These are phyloP conservation scores for Solanum hybrid DNA, from an alignment of 305 asterid genomes.

Conservation along the genomic window DNA sequence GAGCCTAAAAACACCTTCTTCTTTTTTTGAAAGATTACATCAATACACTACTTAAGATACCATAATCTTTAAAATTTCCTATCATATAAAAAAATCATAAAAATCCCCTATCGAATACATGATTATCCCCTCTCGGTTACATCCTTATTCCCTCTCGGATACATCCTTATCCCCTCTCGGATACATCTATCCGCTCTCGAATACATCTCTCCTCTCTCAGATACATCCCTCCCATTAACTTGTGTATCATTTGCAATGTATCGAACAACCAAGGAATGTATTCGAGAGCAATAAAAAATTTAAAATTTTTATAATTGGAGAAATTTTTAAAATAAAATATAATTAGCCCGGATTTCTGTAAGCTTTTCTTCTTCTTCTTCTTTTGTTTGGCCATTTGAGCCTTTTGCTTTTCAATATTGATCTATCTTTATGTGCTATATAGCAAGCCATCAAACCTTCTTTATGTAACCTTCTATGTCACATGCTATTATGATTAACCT, in stretches of 20 bases:
- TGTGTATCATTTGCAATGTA: neutral
- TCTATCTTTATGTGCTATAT: neutral
- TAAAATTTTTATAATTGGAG: neutral
- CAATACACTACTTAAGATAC: neutral
- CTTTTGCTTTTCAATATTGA: neutral
- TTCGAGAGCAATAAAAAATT: neutral
- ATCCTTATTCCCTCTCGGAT: neutral
- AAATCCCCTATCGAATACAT: neutral
- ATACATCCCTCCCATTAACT: neutral
- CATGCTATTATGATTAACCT: neutral
- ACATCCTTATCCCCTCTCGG: neutral
- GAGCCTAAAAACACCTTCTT: neutral
- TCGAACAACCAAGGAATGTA: neutral
- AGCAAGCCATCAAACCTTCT: neutral
- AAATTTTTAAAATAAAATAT: too few relatives aligned
- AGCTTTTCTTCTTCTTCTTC: neutral
- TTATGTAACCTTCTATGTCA: neutral
- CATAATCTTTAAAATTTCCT: neutral
- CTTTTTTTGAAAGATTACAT: neutral
- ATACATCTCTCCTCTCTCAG: too few relatives aligned
- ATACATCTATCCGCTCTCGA: neutral
- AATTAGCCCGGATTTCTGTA: neutral
- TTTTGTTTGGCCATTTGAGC: neutral
- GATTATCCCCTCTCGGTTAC: neutral
- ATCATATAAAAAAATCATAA: too few relatives aligned